These are phyloP conservation scores for Achaetomiella virescens DNA, from an alignment of 495 filamentous ascomycete genomes.

Conservation along the genomic window DNA sequence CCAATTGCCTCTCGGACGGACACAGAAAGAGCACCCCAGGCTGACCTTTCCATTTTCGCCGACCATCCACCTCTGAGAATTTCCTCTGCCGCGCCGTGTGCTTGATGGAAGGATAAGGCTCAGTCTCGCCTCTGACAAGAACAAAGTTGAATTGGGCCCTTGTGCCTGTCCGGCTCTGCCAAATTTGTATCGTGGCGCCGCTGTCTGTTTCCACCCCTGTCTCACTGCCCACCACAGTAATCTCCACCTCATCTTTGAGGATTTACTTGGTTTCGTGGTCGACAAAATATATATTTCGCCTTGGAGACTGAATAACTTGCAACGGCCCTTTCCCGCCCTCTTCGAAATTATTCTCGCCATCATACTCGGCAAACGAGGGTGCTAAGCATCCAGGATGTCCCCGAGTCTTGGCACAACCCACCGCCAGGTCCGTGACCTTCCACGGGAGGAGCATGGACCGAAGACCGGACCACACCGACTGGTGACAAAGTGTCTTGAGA, in stretches of 20 bases:
- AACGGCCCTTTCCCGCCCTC: too few species aligned
- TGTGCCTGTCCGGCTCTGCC: not conserved
- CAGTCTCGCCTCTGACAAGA: not conserved
- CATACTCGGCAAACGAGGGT: not conserved
- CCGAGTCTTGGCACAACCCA: slow-evolving; percentile 1
- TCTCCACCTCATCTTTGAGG: not conserved
- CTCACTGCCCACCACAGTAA: not conserved
- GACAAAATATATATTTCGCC: too few species aligned
- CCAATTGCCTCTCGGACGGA: not conserved
- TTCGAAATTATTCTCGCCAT: not conserved
- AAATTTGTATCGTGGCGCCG: slow-evolving; percentile 6
- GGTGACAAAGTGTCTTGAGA: too few species aligned
- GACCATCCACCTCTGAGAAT: not conserved
- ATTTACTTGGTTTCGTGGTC: not conserved
- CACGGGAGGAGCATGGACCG: not conserved
- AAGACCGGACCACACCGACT: too few species aligned
- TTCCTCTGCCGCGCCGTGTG: slow-evolving; percentile 1
- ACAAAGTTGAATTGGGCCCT: not conserved
- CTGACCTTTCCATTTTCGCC: not conserved
- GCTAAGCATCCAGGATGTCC: not conserved
- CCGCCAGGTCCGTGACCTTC: not conserved
- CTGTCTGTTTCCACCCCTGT: not conserved
- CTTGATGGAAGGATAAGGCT: not conserved
- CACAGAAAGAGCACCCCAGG: not conserved
- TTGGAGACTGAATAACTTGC: too few species aligned